Base-by-base conservation (phyloP, 177 flowering plant species). In the Vitis hybrid region DNA sequence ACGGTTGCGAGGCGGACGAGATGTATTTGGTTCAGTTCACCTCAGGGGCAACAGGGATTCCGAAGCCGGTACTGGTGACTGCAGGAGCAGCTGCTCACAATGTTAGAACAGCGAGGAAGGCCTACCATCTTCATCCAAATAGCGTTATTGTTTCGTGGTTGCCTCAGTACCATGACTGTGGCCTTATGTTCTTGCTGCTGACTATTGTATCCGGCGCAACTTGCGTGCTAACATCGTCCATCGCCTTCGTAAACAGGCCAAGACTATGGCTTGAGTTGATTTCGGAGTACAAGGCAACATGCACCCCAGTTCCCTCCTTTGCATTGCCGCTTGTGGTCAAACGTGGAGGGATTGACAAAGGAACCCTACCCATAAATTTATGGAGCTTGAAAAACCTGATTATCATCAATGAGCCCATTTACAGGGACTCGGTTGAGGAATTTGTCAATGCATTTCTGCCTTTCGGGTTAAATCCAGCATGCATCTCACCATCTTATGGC, bases 111-210 rank as follows among this genome's bases (percentile, higher is more conserved):
- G 93, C 90, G 0, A 82, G 93, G 60, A 86, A 78, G 64, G 83
- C 88, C 1, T 90, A 90, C 33, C 89, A 90, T 72, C 86, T 90
- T 48, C 85, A 87, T 9, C 90, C 91, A 0, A 85, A 78, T 33
- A 86, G 89, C 60, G 67, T 84, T 20, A 86, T 90, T 7, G 84
- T 78, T 13, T 88, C 93, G 3, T 90, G 96, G 96, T 70, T 90
- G 71, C 95, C 93, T 60, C 96, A 86, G 77, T 89, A 82, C 76
- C 96, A 90, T 69, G 96, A 89, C 51, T 90, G 93, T 64, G 96
- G 93, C 50, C 90, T 89, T 39, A 89, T 87, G 91, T 90, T 90
- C 65, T 78, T 87, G 71, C 49, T 87, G n/a, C 73, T 90, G n/a
- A 86, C 89, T 0, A 69, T 89, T 10, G 80, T 89, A 0, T 75